phyloP scores from a whole-genome alignment of 768 basidiomycete genomes.

The Dioszegia aurantiaca region DNA sequence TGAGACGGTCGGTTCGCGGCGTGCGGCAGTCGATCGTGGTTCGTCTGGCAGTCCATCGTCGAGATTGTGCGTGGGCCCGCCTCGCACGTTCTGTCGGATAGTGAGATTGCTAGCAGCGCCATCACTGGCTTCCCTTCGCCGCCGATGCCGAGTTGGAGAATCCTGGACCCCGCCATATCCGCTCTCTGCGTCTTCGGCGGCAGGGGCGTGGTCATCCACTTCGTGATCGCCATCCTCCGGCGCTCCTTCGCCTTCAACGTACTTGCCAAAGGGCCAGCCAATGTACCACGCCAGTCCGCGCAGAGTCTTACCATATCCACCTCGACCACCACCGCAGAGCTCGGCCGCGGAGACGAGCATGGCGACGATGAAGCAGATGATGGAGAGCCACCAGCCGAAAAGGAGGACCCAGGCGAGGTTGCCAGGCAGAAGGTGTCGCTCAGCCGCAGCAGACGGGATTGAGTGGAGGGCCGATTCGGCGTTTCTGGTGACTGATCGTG shows the following conservation, averaged over 20 bases:
- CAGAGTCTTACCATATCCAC: constrained; percentile 77
- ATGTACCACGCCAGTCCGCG: constrained; percentile 95
- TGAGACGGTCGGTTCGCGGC: constrained; percentile 50
- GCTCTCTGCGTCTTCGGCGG: constrained; percentile 52
- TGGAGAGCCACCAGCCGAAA: constrained; percentile 91
- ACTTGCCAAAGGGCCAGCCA: constrained; percentile 97
- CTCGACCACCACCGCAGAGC: constrained; percentile 72
- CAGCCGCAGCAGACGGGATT: constrained; percentile 85
- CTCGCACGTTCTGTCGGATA: constrained; percentile 16
- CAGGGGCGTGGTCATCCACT: constrained; percentile 7
- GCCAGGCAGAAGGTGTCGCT: constrained; percentile 86
- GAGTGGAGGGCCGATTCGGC: constrained; percentile 93
- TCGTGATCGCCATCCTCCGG: constrained; percentile 34
- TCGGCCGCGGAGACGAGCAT: constrained; percentile 62
- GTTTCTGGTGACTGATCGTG: constrained; percentile 89
- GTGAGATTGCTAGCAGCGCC: constrained; percentile 32
- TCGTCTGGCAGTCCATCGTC: constrained; percentile 9
- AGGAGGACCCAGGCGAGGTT: constrained; percentile 87
- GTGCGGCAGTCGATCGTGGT: constrained; percentile 1
- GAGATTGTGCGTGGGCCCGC: not conserved
- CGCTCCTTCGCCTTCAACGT: constrained; percentile 73
- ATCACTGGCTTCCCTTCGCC: constrained; percentile 31
- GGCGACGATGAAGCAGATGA: constrained; percentile 67
- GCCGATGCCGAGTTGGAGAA: constrained; percentile 11
- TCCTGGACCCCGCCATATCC: constrained; percentile 19